Base-by-base conservation (phyloP, 2,329 filamentous ascomycete species). In the Talaromyces pinophilus region DNA sequence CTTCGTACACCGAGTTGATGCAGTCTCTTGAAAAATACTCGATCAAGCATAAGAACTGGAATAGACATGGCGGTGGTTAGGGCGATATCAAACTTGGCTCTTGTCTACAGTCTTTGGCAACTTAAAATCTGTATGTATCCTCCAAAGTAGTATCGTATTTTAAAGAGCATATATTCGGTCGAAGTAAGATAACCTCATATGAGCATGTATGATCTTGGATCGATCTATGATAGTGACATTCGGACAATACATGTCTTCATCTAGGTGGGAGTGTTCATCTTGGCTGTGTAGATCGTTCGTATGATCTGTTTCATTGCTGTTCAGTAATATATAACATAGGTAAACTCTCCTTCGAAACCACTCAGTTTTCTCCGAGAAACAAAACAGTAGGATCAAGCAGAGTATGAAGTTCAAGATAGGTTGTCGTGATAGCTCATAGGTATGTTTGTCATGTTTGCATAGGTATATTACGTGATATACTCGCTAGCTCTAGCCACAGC, bases 1-100 rank as follows among this genome's bases (percentile, higher is more conserved):
- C 87, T 89, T 63, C 84, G 82, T 38, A 90, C 84, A 35, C 88
- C 88, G 42, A 90, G 78, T 74, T 91, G 84, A 69, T 85, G 81
- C 15, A 91, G 82, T 64, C 89, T 82, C 55, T 81, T 84, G 75
- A 90, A 90, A 91, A 84, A 72, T 91, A 91, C 8, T 74, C 70
- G 15, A 73, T 42, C 13, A 64, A 48, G 19, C 3, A 13, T 22
- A 44, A 2, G 17, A 44, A 5, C 40, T 19, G 17, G 1, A 44
- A 44, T 44, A 25, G 19, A 25, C 3, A 22, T 48, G 19, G 19
- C 17, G 17, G 40, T 44, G 40, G 40, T n/a, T 5, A 40, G 5
- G 5, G 40, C 11, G 6, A 44, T 46, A 10, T 46, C n/a, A 25
- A 50, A 2, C 3, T 50, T 15, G 46, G 46, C 46, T 28, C 46